phyloP scores from a whole-genome alignment of 2,329 filamentous ascomycete species.

The Calonectria multiphialidica region DNA sequence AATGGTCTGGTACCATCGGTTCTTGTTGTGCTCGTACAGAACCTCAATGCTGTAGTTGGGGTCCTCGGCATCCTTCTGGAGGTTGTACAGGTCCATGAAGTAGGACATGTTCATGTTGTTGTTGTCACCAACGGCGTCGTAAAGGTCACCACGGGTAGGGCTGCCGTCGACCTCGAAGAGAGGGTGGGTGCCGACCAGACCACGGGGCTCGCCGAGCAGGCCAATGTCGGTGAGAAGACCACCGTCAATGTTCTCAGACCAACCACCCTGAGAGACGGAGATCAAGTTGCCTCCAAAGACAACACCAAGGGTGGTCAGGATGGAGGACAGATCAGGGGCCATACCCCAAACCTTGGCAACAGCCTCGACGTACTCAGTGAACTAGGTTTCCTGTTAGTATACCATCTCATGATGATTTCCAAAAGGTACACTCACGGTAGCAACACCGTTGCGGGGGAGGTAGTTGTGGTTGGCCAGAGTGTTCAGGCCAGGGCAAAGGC shows the following conservation, averaged over 20 bases:
- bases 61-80: constrained; percentile 51
- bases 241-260: background rate
- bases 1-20: constrained; percentile 61
- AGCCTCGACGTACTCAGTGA: background rate
- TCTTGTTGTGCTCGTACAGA: constrained; percentile 56
- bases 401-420: too few relatives aligned
- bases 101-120: constrained; percentile 64
- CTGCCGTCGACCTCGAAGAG: constrained; percentile 67
- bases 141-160: constrained; percentile 64
- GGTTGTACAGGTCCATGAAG: constrained; percentile 61
- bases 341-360: background rate
- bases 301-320: background rate
- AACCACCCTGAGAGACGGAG: background rate
- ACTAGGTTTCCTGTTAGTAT: background rate
- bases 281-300: background rate
- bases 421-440: constrained; percentile 25
- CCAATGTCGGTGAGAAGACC: constrained; percentile 53
- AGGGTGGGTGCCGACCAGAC: constrained; percentile 65
- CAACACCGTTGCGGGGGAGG: constrained; percentile 40
- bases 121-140: constrained; percentile 59
- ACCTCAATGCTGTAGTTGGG: constrained; percentile 50
- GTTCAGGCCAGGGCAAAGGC: constrained; percentile 36
- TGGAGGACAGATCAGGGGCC: background rate
- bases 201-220: constrained; percentile 57
- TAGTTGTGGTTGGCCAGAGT: constrained; percentile 37